phyloP scores from a whole-genome alignment of 1,284 basidiomycete species.

The Cryptococcus sp. region DNA sequence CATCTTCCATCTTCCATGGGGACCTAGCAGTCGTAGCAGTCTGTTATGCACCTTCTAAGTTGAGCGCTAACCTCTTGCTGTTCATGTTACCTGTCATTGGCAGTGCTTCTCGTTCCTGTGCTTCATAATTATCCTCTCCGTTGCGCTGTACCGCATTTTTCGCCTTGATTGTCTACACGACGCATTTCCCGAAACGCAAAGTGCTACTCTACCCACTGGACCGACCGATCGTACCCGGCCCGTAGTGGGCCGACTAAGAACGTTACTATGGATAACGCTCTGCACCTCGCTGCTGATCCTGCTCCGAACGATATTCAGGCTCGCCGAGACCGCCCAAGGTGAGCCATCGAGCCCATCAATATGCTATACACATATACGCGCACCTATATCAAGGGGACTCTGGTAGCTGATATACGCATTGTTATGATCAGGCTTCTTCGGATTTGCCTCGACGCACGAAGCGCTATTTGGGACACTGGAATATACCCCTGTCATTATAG shows the following conservation, averaged over 20 bases:
- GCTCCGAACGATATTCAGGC: constrained; percentile 52
- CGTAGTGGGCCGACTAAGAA: not conserved
- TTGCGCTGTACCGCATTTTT: constrained; percentile 25
- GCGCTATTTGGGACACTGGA: constrained; percentile 52
- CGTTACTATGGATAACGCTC: constrained; percentile 39
- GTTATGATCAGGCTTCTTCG: constrained; percentile 42
- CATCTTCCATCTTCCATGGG: constrained; percentile 5
- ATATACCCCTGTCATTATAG: constrained; percentile 51
- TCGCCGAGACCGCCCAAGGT: constrained; percentile 55
- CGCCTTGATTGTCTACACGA: too few relatives aligned
- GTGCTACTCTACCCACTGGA: too few relatives aligned
- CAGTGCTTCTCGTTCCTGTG: constrained; percentile 48
- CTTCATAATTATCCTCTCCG: constrained; percentile 41
- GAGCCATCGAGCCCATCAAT: constrained; percentile 9
- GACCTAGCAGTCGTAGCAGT: too few relatives aligned
- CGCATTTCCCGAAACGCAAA: too few relatives aligned
- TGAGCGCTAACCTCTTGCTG: not conserved
- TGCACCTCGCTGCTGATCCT: constrained; percentile 45
- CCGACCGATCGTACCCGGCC: not conserved
- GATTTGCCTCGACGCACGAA: constrained; percentile 46
- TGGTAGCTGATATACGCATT: not conserved
- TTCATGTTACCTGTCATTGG: constrained; percentile 1
- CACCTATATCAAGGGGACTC: too few relatives aligned
- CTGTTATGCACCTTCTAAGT: not conserved
- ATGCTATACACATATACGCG: too few relatives aligned